Evolutionary conservation across 345 rosid genomes (phyloP).

Genomic region (Trapa bicornis): DNA sequence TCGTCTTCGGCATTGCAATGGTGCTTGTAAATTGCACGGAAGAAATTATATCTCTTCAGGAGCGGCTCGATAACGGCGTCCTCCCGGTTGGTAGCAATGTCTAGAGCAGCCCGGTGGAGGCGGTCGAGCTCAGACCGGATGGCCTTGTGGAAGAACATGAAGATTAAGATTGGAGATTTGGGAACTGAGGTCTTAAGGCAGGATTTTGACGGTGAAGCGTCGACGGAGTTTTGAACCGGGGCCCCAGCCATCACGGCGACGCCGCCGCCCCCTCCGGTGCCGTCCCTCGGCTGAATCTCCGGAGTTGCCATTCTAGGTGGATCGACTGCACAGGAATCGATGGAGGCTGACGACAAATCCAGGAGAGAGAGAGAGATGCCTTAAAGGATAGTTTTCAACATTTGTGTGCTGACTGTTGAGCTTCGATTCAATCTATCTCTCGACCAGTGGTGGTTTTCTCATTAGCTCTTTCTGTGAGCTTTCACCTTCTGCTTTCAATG

Average conservation of each 20-base stretch:
- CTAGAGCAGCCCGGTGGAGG: slow-evolving; percentile 50
- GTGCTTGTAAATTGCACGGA: slow-evolving; percentile 49
- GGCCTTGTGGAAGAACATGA: slow-evolving; percentile 60
- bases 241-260: slow-evolving; percentile 49
- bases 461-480: not conserved
- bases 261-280: slow-evolving; percentile 30
- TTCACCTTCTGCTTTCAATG: not conserved
- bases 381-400: not conserved
- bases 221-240: slow-evolving; percentile 28
- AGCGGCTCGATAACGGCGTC: slow-evolving; percentile 35
- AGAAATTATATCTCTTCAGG: slow-evolving; percentile 34
- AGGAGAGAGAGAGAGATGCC: not conserved
- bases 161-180: slow-evolving; percentile 57
- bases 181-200: slow-evolving; percentile 34
- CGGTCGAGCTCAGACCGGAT: slow-evolving; percentile 50
- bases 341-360: not conserved
- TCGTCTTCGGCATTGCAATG: slow-evolving; percentile 73
- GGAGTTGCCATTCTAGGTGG: slow-evolving; percentile 38
- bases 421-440: not conserved
- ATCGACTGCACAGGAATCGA: not conserved
- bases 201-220: slow-evolving; percentile 29
- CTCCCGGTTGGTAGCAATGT: slow-evolving; percentile 29
- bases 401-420: slow-evolving; percentile 1
- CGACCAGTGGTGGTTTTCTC: not conserved
- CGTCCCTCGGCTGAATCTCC: slow-evolving; percentile 19